Evolutionary conservation across 495 filamentous ascomycete species (phyloP).

Genomic region (Saxispiralis lemnorum): DNA sequence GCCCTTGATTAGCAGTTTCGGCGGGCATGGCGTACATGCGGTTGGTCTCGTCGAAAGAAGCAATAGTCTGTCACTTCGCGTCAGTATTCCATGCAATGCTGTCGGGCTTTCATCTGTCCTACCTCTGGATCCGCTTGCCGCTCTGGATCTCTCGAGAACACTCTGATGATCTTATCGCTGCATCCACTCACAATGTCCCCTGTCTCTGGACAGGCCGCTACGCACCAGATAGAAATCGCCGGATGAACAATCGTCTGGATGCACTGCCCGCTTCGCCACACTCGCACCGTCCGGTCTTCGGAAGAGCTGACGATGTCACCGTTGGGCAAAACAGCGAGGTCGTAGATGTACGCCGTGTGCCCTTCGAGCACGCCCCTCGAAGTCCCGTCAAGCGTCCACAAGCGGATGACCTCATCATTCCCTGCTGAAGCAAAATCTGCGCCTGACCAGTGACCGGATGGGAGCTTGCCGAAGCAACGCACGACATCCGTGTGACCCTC

Average conservation of each 20-base stretch:
- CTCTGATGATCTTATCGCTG: constrained; percentile 69
- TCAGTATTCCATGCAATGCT: not conserved
- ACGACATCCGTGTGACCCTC: constrained; percentile 62
- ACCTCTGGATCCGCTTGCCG: constrained; percentile 44
- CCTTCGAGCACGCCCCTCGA: constrained; percentile 59
- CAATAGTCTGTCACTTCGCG: constrained; percentile 20
- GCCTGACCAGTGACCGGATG: constrained; percentile 55
- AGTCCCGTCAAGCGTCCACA: constrained; percentile 64
- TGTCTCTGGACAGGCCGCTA: constrained; percentile 59
- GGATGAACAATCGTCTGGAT: constrained; percentile 95
- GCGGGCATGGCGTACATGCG: constrained; percentile 69
- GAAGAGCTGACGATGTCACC: constrained; percentile 82
- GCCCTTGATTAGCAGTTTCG: constrained; percentile 58
- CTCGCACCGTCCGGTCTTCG: constrained; percentile 76
- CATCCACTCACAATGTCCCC: constrained; percentile 87
- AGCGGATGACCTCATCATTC: constrained; percentile 69
- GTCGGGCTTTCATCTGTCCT: not conserved
- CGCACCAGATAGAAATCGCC: constrained; percentile 88
- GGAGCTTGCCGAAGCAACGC: constrained; percentile 66
- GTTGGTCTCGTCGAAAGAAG: constrained; percentile 54
- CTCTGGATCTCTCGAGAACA: constrained; percentile 62
- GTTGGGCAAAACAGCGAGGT: constrained; percentile 53
- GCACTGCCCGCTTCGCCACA: constrained; percentile 72
- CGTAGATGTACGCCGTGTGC: constrained; percentile 93
- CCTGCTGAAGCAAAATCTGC: constrained; percentile 79